Conservation (phyloP, 2,329 filamentous ascomycete species). For the Volutella citrinella region DNA sequence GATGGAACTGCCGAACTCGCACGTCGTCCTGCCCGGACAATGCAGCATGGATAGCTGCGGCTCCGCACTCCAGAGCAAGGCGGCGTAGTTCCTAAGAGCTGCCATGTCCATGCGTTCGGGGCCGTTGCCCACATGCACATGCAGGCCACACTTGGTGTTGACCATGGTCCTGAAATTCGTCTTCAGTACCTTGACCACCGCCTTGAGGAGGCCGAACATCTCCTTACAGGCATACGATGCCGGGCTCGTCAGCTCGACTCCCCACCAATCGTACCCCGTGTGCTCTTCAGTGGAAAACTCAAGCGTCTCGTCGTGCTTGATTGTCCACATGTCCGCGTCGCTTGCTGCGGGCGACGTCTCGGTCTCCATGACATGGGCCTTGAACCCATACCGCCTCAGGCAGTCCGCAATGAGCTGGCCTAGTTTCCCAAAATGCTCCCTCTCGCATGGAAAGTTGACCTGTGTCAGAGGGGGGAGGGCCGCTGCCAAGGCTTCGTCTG, state of each 20-base stretch:
- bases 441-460: no score
- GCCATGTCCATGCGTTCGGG: conserved; percentile 25
- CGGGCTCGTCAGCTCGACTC: conserved; percentile 32
- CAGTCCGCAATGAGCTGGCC: not conserved
- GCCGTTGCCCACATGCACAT: conserved; percentile 37
- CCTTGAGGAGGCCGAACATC: conserved; percentile 25
- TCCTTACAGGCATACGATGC: conserved; percentile 28
- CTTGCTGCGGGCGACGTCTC: no score
- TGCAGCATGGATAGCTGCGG: conserved; percentile 35
- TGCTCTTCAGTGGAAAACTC: not conserved
- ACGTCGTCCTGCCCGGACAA: conserved; percentile 26
- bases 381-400: not conserved
- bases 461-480: not conserved
- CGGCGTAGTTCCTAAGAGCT: conserved; percentile 27
- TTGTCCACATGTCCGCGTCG: conserved; percentile 11
- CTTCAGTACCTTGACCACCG: conserved; percentile 31
- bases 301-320: conserved; percentile 7
- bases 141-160: conserved; percentile 32
- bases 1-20: conserved; percentile 6
- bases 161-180: conserved; percentile 28
- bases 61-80: conserved; percentile 35
- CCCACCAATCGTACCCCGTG: conserved; percentile 15
- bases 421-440: no score
- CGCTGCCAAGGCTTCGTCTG: not conserved
- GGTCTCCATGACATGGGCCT: not conserved